Evolutionary conservation across 257 asterid species (phyloP).

Genomic region (Datura wrightii): DNA sequence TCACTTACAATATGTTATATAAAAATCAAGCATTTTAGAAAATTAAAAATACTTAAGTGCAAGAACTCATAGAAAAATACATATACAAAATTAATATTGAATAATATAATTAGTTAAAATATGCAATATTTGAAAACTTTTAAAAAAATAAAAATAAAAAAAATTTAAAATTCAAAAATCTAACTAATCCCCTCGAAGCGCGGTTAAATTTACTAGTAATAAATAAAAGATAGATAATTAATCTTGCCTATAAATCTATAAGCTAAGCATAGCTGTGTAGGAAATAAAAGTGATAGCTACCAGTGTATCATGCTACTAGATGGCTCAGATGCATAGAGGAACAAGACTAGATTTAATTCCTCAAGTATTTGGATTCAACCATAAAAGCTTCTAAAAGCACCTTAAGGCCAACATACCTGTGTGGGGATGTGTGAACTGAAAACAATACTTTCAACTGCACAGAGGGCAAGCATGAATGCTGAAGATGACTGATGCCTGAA

Average conservation of each 20-base stretch:
- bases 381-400: background rate
- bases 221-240: background rate
- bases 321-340: background rate
- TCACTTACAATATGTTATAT: no score
- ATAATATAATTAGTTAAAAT: no score
- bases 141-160: no score
- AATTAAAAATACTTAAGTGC: no score
- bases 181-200: no score
- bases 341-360: background rate
- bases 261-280: background rate
- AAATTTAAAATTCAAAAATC: no score
- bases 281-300: background rate
- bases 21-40: no score
- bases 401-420: slow-evolving; percentile 59
- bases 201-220: no score
- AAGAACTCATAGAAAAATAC: no score
- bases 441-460: slow-evolving; percentile 85
- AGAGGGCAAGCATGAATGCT: slow-evolving; percentile 86
- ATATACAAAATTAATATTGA: no score
- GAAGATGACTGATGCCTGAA: slow-evolving; percentile 86
- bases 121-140: no score
- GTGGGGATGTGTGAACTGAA: slow-evolving; percentile 56
- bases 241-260: background rate
- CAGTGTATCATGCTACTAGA: background rate
- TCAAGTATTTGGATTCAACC: background rate